Conservation (phyloP, 2,329 filamentous ascomycete genomes). For the Hymenoscyphus scutula region DNA sequence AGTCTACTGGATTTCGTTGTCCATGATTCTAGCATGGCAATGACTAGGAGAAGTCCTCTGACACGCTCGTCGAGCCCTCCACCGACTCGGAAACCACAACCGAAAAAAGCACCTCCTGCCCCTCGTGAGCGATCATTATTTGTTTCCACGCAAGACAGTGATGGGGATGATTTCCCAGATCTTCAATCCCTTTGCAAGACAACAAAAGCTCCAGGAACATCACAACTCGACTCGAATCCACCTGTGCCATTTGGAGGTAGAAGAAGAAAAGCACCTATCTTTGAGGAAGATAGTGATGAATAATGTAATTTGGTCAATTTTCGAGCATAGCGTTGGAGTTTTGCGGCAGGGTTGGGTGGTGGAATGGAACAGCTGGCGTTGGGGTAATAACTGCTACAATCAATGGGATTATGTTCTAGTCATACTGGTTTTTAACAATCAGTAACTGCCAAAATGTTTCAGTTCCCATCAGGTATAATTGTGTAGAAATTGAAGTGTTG, state of each 20-base stretch:
- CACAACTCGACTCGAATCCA: constrained; percentile 7
- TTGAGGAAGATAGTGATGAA: constrained; percentile 29
- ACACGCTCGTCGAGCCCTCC: constrained; percentile 24
- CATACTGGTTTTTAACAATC: too few species aligned
- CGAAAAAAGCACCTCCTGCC: constrained; percentile 38
- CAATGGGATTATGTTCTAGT: too few species aligned
- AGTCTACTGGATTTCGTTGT: constrained; percentile 57
- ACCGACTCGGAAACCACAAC: constrained; percentile 12
- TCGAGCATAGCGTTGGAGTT: constrained; percentile 27
- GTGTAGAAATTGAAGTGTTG: too few species aligned
- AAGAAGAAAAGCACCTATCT: constrained; percentile 20
- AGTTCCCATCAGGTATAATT: too few species aligned
- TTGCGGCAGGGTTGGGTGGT: not conserved
- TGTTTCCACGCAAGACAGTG: constrained; percentile 42
- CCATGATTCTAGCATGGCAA: constrained; percentile 43
- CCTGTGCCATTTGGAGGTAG: constrained; percentile 11
- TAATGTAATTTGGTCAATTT: constrained; percentile 18
- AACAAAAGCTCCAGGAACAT: not conserved
- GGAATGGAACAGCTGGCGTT: not conserved
- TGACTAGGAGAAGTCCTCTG: constrained; percentile 41
- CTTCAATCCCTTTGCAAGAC: not conserved
- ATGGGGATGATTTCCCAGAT: constrained; percentile 28
- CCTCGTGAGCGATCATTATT: constrained; percentile 43
- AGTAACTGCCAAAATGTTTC: not conserved
- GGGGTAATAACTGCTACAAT: not conserved